phyloP scores from a whole-genome alignment of 257 asterid genomes.

The Misopates orontium region DNA sequence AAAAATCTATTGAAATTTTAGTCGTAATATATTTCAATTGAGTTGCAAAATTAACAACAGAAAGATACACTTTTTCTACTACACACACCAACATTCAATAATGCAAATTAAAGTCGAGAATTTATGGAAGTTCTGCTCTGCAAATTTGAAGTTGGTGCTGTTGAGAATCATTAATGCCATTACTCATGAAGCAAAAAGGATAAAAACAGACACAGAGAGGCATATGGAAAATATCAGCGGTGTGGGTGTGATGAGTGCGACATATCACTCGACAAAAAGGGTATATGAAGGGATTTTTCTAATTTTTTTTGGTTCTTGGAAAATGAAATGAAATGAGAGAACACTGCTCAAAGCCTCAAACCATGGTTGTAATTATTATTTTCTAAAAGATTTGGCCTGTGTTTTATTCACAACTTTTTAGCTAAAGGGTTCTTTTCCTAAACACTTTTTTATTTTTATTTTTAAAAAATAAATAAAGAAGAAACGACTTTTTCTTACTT shows the following conservation, averaged over 20 bases:
- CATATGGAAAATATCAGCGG: not conserved
- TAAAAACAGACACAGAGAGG: not conserved
- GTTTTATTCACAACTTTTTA: not conserved
- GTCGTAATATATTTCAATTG: not conserved
- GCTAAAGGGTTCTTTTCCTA: not conserved
- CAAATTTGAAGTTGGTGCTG: conserved; percentile 29
- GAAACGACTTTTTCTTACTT: not conserved
- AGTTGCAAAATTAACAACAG: conserved; percentile 15
- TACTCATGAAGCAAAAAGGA: conserved; percentile 21
- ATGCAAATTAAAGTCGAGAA: conserved; percentile 1
- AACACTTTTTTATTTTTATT: not conserved
- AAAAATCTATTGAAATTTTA: too few species aligned
- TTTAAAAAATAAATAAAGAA: too few species aligned
- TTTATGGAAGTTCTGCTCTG: conserved; percentile 29
- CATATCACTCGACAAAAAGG: conserved; percentile 71
- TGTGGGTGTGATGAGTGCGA: conserved; percentile 64
- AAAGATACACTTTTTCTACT: not conserved
- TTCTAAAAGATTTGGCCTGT: conserved; percentile 23
- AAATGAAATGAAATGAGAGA: conserved; percentile 45
- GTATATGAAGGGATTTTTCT: conserved; percentile 24
- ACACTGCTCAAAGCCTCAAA: conserved; percentile 18
- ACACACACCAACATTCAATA: not conserved
- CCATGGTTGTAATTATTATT: conserved; percentile 12
- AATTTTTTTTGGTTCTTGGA: conserved; percentile 38
- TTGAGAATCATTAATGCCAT: conserved; percentile 34